Evolutionary conservation across 148 eudicot species (phyloP), one percentile per base, ranked within the genome.

Genomic region (Amaranthus hypochondriacus): DNA sequence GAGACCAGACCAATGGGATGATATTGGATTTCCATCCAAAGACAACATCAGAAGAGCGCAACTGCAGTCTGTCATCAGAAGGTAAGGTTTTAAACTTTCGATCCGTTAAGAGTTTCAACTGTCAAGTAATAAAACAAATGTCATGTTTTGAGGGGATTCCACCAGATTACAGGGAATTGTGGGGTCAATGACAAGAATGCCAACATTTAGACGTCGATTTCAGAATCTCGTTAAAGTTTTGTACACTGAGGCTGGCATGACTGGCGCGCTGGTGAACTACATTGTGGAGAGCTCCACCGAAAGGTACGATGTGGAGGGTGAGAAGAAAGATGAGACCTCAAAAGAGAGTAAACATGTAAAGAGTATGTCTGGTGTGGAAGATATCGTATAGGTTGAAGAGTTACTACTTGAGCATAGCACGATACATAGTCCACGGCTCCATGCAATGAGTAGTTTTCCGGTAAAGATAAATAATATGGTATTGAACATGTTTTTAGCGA

Each of bases 31-130:
- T 73, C 90, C 98, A 3, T 86, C 96, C 11, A 71, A 64, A 70
- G 95, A 91, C 72, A 76, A 50, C 51, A 88, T 93, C 39, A 89
- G 89, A 79, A 84, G 91, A 79, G 97, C 98, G 42, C 98, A 93
- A 51, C 68, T 91, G 79, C 97, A 91, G 79, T 87, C 95, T 60
- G 56, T 89, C 47, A 76, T 86, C 75, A 80, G 94, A 84, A 91
- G 98, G 96, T 90, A 62, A 55, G 18, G 49, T 11, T 44, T 50
- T 28, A 28, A 28, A 48, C 43, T 61, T 72, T 50, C 47, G 11
- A 18, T 8, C 39, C 39, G 39, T 28, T 28, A 0, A 2, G 18
- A 18, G 18, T 18, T 15, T 18, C 3, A 49, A n/a, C 14, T 71
- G 51, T n/a, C 39, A 18, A 50, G 56, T 7, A 5, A 11, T 48